phyloP scores from a whole-genome alignment of 2,329 filamentous ascomycete species.

The Calonectria multiphialidica region DNA sequence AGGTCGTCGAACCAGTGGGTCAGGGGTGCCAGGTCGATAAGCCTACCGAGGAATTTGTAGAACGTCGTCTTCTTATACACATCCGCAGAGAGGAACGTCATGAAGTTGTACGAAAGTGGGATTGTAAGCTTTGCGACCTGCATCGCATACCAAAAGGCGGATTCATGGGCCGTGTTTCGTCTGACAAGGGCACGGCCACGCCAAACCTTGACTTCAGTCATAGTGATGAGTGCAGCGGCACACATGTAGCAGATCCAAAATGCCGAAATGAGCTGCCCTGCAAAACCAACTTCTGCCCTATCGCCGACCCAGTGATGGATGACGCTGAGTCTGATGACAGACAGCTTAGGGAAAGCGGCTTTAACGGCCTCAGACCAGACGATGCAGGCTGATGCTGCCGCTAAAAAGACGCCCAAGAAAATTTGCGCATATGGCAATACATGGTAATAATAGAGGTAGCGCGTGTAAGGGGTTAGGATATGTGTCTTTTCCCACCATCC shows the following conservation, averaged over 20 bases:
- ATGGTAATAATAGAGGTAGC: slow-evolving; percentile 82
- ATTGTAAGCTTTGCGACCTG: slow-evolving; percentile 94
- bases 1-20: slow-evolving; percentile 88
- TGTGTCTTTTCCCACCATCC: slow-evolving; percentile 66
- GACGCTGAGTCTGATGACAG: slow-evolving; percentile 74
- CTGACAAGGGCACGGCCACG: slow-evolving; percentile 90
- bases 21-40: slow-evolving; percentile 86
- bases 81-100: slow-evolving; percentile 83
- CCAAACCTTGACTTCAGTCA: slow-evolving; percentile 98
- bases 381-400: slow-evolving; percentile 82
- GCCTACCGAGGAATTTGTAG: slow-evolving; percentile 85
- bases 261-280: slow-evolving; percentile 85
- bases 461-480: slow-evolving; percentile 82
- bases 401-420: slow-evolving; percentile 74
- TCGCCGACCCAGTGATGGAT: slow-evolving; percentile 81
- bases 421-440: slow-evolving; percentile 78
- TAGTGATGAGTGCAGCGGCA: slow-evolving; percentile 84
- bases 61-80: slow-evolving; percentile 86
- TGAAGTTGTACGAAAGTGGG: slow-evolving; percentile 94
- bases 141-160: slow-evolving; percentile 94
- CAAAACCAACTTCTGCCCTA: slow-evolving; percentile 83
- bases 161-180: slow-evolving; percentile 92
- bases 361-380: slow-evolving; percentile 96
- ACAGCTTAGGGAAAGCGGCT: slow-evolving; percentile 81
- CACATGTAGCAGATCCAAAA: slow-evolving; percentile 98